Conservation (phyloP, 805 yeast species). For the Hagleromyces aurorensis region DNA sequence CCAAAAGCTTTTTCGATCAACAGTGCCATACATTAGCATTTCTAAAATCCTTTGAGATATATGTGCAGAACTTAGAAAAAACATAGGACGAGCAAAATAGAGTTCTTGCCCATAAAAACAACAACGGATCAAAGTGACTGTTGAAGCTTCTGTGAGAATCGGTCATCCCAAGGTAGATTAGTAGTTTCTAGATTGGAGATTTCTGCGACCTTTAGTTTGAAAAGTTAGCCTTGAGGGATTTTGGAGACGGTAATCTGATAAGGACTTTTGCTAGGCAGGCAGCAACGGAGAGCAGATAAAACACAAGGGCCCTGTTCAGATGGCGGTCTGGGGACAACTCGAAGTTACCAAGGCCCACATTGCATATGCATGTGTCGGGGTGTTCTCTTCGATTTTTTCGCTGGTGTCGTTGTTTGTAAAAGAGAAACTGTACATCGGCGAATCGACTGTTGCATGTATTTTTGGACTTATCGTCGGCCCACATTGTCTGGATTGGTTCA, state of each 20-base stretch:
- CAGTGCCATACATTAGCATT: too few species aligned
- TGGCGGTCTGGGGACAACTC: slow-evolving; percentile 31
- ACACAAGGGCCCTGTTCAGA: slow-evolving; percentile 4
- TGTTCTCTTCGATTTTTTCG: slow-evolving; percentile 73
- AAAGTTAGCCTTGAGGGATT: background rate
- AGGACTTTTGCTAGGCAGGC: too few species aligned
- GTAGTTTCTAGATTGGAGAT: background rate
- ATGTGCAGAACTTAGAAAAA: too few species aligned
- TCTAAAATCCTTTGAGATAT: too few species aligned
- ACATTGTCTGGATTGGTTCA: slow-evolving; percentile 73
- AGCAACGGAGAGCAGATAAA: background rate
- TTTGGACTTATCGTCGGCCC: slow-evolving; percentile 89
- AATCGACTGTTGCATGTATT: slow-evolving; percentile 80
- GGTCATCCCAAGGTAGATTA: too few species aligned
- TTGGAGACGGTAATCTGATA: slow-evolving; percentile 1
- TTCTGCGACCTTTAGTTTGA: background rate
- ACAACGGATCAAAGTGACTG: too few species aligned
- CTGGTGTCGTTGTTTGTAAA: slow-evolving; percentile 74
- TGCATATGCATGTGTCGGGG: slow-evolving; percentile 82
- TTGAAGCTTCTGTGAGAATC: background rate
- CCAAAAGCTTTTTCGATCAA: too few species aligned
- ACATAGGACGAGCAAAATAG: too few species aligned
- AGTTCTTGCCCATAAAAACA: too few species aligned
- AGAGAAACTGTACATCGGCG: slow-evolving; percentile 80
- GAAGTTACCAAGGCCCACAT: slow-evolving; percentile 58